Evolutionary conservation across 495 filamentous ascomycete species (phyloP), one percentile per base, ranked within the genome.

Genomic region (Endocarpon pusillum): DNA sequence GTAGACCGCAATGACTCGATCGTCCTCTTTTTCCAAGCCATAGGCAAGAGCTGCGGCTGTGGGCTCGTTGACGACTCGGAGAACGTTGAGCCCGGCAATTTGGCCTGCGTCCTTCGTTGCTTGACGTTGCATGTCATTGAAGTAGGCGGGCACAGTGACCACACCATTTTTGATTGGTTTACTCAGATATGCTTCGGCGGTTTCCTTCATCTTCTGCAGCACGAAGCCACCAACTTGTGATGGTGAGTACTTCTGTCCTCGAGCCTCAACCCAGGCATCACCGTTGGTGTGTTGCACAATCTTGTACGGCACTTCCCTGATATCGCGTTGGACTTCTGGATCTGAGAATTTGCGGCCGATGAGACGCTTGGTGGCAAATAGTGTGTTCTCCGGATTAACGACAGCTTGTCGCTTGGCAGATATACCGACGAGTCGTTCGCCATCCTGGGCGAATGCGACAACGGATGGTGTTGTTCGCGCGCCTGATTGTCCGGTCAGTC

Each of bases 271-370:
- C 89, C 89, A 97, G 45, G 89, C 89, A 48, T 97, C 89, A 46
- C 89, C 89, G 53, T 97, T 97, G 59, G 67, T 73, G 74, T 97
- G 89, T 61, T 94, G 87, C 30, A 96, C 77, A 48, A 97, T 97
- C 73, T 96, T 96, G 72, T 93, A 97, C 35, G 89, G 89, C 10
- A 97, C 89, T 61, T 97, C 82, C 61, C 89, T 81, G 57, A 97
- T 87, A 47, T 97, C 89, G 52, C 87, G 80, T 70, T 97, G 89
- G 24, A 93, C 84, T 69, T 97, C 89, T 43, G 68, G 51, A 53
- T 97, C 89, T 53, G 78, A 89, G 68, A 85, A 97, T 67, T 96
- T 96, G 53, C 89, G 84, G 45, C 89, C 89, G 54, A 97, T 97
- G 54, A 97, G 75, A 74, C 89, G 84, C 78, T 97, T 97, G 40